phyloP scores from a whole-genome alignment of 805 yeast genomes.

The Huiozyma naganishii region DNA sequence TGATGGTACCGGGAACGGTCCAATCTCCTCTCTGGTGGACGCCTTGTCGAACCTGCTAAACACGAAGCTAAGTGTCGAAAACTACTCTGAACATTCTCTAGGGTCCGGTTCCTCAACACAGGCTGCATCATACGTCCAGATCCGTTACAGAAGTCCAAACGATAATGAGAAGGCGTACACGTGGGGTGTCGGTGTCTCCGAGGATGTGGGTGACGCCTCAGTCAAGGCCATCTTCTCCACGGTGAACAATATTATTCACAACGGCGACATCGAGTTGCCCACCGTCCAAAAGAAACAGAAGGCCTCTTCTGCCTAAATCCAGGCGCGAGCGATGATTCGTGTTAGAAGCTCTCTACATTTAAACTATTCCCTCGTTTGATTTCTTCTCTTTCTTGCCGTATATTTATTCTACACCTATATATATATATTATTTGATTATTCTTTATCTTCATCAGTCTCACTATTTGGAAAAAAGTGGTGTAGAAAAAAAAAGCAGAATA shows the following conservation, averaged over 20 bases:
- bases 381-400: too few relatives aligned
- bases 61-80: slow-evolving; percentile 46
- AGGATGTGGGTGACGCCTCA: slow-evolving; percentile 73
- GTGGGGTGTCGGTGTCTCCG: slow-evolving; percentile 87
- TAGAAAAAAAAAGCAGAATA: too few relatives aligned
- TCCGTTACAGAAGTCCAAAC: slow-evolving; percentile 10
- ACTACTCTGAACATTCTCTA: slow-evolving; percentile 71
- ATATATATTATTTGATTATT: too few relatives aligned
- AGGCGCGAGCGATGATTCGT: background rate
- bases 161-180: slow-evolving; percentile 27
- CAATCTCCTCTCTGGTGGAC: slow-evolving; percentile 62
- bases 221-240: slow-evolving; percentile 57
- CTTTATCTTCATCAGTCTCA: too few relatives aligned
- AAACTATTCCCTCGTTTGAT: background rate
- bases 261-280: slow-evolving; percentile 22
- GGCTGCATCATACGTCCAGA: slow-evolving; percentile 61
- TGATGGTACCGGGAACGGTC: slow-evolving; percentile 70
- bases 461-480: too few relatives aligned
- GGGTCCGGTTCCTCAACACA: slow-evolving; percentile 60
- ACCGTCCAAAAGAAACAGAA: background rate
- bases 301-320: background rate
- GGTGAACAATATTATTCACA: slow-evolving; percentile 35
- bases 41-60: slow-evolving; percentile 44
- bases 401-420: too few relatives aligned
- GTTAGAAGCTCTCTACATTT: background rate